A percentile compares a stretch with the other conserved stretches of the same genome.
phyloP scores from a whole-genome alignment of 2,329 filamentous ascomycete genomes.

The Colletotrichum gigasporum region DNA sequence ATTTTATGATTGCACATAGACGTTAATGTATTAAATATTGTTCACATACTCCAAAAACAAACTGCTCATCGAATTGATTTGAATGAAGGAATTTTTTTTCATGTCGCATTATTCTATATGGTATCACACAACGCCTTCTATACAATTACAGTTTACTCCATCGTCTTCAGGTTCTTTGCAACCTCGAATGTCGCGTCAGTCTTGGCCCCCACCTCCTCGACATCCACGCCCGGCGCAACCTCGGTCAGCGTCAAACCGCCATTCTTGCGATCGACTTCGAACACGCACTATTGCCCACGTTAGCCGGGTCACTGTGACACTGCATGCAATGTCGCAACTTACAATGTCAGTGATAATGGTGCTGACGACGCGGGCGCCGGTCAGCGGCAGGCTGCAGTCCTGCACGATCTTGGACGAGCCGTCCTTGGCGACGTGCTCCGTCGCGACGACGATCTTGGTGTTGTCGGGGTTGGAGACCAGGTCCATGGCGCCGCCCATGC shows the following conservation, averaged over 20 bases:
- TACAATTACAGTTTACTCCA: constrained; percentile 43
- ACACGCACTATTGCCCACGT: constrained; percentile 64
- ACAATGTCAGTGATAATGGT: constrained; percentile 80
- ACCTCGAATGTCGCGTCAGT: constrained; percentile 75
- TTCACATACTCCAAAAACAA: neutral
- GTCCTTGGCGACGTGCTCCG: constrained; percentile 75
- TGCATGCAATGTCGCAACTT: constrained; percentile 42
- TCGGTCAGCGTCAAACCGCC: constrained; percentile 75
- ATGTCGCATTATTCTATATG: constrained; percentile 1
- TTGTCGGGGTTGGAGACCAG: constrained; percentile 75
- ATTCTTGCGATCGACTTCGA: constrained; percentile 71
- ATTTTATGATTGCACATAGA: constrained; percentile 3
- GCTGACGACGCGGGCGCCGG: constrained; percentile 73
- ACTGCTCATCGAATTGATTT: neutral
- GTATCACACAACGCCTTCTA: constrained; percentile 9
- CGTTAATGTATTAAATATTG: constrained; percentile 12
- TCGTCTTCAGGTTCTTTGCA: constrained; percentile 62
- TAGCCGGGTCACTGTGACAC: neutral
- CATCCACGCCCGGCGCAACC: constrained; percentile 72
- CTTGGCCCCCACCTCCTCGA: constrained; percentile 75
- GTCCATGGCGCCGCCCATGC: constrained; percentile 85
- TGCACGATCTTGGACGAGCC: constrained; percentile 74
- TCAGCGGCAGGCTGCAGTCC: constrained; percentile 71
- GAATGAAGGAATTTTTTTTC: neutral
- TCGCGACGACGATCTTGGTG: constrained; percentile 78